These are phyloP conservation scores for Dothistroma pini DNA, from an alignment of 2,329 filamentous ascomycete species.

Conservation along the genomic window DNA sequence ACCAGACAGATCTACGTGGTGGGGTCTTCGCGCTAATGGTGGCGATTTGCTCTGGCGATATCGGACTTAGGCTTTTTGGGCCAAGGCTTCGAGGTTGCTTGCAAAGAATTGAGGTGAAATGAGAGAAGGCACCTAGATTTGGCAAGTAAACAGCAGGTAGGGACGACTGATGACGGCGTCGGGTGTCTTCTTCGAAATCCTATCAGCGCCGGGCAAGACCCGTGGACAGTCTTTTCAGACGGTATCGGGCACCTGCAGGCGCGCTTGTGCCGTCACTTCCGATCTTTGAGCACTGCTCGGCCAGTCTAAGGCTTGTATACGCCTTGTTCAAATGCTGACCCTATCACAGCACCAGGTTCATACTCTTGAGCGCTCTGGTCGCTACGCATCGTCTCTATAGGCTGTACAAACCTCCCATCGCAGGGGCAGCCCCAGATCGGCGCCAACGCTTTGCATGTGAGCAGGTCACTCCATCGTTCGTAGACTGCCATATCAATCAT, in stretches of 20 bases:
- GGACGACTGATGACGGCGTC: neutral
- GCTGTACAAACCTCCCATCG: slow-evolving; percentile 19
- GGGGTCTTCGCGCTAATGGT: slow-evolving; percentile 5
- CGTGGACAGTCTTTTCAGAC: neutral
- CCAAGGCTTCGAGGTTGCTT: neutral
- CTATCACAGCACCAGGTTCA: neutral
- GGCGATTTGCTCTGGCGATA: neutral
- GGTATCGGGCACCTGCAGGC: slow-evolving; percentile 9
- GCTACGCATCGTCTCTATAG: slow-evolving; percentile 16
- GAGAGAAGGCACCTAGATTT: neutral
- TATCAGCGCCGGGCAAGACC: neutral
- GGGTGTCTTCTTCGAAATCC: neutral
- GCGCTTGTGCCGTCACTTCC: neutral
- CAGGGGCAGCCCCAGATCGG: slow-evolving; percentile 11
- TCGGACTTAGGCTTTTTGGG: slow-evolving; percentile 3
- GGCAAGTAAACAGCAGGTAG: neutral
- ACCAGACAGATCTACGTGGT: slow-evolving; percentile 5
- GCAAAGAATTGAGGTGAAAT: neutral
- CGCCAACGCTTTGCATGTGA: slow-evolving; percentile 12
- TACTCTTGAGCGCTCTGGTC: neutral
- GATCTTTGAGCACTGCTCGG: neutral
- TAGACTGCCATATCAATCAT: neutral
- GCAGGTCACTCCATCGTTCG: neutral
- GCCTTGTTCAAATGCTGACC: neutral
- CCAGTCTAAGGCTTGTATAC: neutral